Percentiles rank a stretch among this genome's conserved stretches.
Conservation (phyloP, 768 basidiomycete genomes). For the Kwoniella botswanensis region DNA sequence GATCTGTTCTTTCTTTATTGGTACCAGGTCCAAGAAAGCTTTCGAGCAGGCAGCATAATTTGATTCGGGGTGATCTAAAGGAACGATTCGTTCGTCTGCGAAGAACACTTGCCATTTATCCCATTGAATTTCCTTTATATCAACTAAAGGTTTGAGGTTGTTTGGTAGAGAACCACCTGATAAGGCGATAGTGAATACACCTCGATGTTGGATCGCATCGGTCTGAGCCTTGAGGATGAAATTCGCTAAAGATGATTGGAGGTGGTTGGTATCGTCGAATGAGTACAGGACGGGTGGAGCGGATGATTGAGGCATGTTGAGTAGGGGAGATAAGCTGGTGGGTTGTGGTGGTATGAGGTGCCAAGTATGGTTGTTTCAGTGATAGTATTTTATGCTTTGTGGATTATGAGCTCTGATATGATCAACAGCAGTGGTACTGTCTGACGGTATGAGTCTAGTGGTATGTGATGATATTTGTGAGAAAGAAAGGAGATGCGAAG, state of each 20-base stretch:
- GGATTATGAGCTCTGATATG: no score
- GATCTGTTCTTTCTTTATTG: slow-evolving; percentile 76
- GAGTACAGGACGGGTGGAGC: slow-evolving; percentile 72
- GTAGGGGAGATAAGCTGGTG: neutral
- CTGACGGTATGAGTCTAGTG: no score
- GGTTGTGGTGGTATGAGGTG: neutral
- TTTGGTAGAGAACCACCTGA: slow-evolving; percentile 89
- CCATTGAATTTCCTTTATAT: slow-evolving; percentile 75
- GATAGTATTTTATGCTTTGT: neutral
- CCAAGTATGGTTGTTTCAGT: neutral
- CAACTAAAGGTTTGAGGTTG: slow-evolving; percentile 73
- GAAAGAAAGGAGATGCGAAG: neutral
- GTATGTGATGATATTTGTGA: no score
- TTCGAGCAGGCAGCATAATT: slow-evolving; percentile 80
- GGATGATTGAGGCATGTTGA: slow-evolving; percentile 58
- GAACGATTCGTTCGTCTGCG: slow-evolving; percentile 93
- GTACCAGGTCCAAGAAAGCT: slow-evolving; percentile 79
- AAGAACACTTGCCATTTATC: slow-evolving; percentile 98
- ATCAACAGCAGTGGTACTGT: no score
- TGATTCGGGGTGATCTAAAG: slow-evolving; percentile 88
- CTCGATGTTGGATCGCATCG: slow-evolving; percentile 85
- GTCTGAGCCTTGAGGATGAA: slow-evolving; percentile 87
- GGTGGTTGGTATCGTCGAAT: slow-evolving; percentile 66
- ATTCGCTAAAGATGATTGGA: slow-evolving; percentile 72
- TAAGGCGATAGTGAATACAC: slow-evolving; percentile 87